A percentile compares a stretch with the other conserved stretches of the same genome.
phyloP scores from a whole-genome alignment of 2,329 filamentous ascomycete species.

The Phoma herbarum region DNA sequence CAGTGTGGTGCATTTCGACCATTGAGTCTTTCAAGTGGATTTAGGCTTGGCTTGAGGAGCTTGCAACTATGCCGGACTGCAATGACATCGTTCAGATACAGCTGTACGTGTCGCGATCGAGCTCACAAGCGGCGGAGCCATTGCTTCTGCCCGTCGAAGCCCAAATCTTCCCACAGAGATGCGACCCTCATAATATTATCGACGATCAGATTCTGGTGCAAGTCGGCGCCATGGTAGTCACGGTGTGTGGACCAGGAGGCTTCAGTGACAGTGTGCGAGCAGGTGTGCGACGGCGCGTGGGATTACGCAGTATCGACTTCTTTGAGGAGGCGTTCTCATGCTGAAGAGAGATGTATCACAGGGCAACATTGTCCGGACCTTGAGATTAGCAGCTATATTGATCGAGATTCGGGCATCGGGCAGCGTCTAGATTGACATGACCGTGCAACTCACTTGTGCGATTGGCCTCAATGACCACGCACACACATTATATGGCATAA shows the following conservation, averaged over 20 bases:
- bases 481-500: background rate
- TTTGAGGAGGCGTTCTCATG: conserved; percentile 75
- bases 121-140: conserved; percentile 74
- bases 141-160: conserved; percentile 63
- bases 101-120: conserved; percentile 84
- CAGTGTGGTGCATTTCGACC: conserved; percentile 89
- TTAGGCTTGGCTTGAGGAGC: conserved; percentile 82
- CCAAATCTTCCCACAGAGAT: conserved; percentile 84
- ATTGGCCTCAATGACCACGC: background rate
- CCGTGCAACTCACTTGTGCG: background rate
- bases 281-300: conserved; percentile 69
- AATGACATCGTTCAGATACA: conserved; percentile 83
- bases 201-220: conserved; percentile 79
- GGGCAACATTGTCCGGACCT: background rate
- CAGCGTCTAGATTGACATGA: background rate
- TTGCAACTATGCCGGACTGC: conserved; percentile 78
- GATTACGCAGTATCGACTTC: conserved; percentile 72
- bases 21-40: conserved; percentile 89
- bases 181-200: conserved; percentile 77
- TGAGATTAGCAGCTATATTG: background rate
- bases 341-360: background rate
- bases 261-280: conserved; percentile 75
- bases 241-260: conserved; percentile 75
- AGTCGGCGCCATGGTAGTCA: conserved; percentile 85
- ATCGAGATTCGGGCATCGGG: background rate